A percentile compares a stretch with the other conserved stretches of the same genome.
These are phyloP conservation scores for Raddia distichophylla DNA, from an alignment of 176 grass and related monocot genomes.

Conservation along the genomic window DNA sequence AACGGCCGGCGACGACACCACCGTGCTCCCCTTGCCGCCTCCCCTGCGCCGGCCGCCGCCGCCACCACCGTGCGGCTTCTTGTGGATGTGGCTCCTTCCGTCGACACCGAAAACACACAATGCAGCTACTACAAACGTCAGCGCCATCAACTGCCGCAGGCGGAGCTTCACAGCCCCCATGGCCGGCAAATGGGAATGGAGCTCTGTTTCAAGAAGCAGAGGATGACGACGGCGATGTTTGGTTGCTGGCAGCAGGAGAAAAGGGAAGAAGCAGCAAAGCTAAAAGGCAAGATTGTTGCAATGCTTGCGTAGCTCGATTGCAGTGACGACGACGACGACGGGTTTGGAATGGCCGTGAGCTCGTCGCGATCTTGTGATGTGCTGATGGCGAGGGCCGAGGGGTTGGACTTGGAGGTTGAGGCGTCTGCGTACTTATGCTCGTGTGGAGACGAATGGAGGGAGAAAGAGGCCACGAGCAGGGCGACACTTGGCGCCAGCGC, in stretches of 20 bases:
- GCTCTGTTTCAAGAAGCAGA: constrained; percentile 28
- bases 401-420: constrained; percentile 24
- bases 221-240: background rate
- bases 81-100: constrained; percentile 72
- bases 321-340: background rate
- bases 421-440: constrained; percentile 35
- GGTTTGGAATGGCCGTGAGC: background rate
- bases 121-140: constrained; percentile 13
- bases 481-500: constrained; percentile 33
- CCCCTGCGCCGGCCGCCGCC: constrained; percentile 27
- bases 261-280: background rate
- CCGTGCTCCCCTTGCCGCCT: constrained; percentile 12
- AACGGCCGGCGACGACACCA: constrained; percentile 41
- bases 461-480: constrained; percentile 19
- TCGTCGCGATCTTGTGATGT: background rate
- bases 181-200: background rate
- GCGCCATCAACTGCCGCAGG: constrained; percentile 23
- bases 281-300: constrained; percentile 24
- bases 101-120: constrained; percentile 35
- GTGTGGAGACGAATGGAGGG: constrained; percentile 15
- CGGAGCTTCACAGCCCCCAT: constrained; percentile 34
- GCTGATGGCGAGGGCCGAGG: background rate
- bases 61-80: constrained; percentile 44
- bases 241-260: background rate
- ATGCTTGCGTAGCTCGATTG: background rate